Evolutionary conservation across 2,329 filamentous ascomycete genomes (phyloP).

Genomic region (Talaromyces piceae): DNA sequence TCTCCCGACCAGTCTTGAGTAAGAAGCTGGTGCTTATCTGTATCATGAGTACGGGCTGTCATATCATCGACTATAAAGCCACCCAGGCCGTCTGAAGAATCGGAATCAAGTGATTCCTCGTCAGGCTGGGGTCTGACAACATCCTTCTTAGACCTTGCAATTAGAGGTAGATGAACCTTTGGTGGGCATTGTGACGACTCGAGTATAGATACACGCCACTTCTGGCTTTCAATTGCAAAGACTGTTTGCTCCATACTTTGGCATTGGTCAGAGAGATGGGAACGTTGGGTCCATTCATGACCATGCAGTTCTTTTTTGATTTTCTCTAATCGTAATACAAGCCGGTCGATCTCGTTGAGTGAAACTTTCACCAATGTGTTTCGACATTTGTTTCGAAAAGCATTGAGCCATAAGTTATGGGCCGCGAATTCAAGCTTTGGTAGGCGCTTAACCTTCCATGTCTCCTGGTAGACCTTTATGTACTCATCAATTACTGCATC

Average conservation of each 20-base stretch:
- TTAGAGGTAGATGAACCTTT: conserved; percentile 15
- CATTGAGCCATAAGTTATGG: conserved; percentile 54
- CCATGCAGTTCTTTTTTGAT: conserved; percentile 47
- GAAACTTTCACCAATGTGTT: conserved; percentile 39
- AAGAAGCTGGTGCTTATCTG: neutral
- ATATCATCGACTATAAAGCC: conserved; percentile 25
- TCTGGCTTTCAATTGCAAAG: conserved; percentile 44
- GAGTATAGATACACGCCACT: conserved; percentile 41
- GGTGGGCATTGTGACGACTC: conserved; percentile 25
- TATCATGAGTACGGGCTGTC: neutral
- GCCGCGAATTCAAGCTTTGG: conserved; percentile 52
- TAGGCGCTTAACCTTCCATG: conserved; percentile 55
- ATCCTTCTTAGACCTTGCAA: neutral
- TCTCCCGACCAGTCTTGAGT: neutral
- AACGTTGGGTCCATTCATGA: conserved; percentile 46
- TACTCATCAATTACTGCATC: conserved; percentile 47
- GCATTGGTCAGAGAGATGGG: conserved; percentile 50
- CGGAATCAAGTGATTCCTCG: conserved; percentile 29
- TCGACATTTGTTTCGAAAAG: conserved; percentile 31
- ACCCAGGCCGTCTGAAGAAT: conserved; percentile 19
- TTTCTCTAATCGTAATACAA: conserved; percentile 49
- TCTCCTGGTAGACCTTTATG: conserved; percentile 43
- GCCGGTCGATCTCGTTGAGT: conserved; percentile 34
- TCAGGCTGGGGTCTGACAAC: conserved; percentile 14
- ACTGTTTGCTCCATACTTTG: conserved; percentile 58